Percentiles rank a stretch among this genome's conserved stretches.
Conservation (phyloP, 2,329 filamentous ascomycete species). For the Orbilia ellipsospora region DNA sequence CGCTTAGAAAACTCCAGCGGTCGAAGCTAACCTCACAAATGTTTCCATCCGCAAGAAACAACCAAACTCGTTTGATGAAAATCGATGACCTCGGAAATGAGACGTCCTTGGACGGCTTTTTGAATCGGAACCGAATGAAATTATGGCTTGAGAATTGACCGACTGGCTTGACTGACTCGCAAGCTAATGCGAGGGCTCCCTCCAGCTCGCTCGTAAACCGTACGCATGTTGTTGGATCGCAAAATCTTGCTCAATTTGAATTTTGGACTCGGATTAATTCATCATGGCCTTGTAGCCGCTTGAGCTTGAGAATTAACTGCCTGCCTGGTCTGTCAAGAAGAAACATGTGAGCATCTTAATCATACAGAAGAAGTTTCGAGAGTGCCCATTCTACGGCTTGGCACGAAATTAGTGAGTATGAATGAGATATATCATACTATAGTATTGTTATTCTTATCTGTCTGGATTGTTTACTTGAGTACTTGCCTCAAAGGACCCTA, state of each 20-base stretch:
- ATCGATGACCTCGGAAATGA: constrained; percentile 43
- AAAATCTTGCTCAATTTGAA: constrained; percentile 49
- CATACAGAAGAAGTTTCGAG: constrained; percentile 33
- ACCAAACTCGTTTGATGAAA: constrained; percentile 32
- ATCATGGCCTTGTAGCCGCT: constrained; percentile 9
- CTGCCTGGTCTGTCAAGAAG: constrained; percentile 33
- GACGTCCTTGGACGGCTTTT: constrained; percentile 39
- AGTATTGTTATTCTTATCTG: constrained; percentile 18
- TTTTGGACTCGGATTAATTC: constrained; percentile 4
- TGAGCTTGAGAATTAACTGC: neutral
- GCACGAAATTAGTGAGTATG: constrained; percentile 31
- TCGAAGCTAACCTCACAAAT: constrained; percentile 1
- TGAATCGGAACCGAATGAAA: constrained; percentile 36
- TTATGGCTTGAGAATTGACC: constrained; percentile 45
- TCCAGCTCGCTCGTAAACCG: constrained; percentile 1
- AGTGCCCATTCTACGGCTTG: constrained; percentile 3
- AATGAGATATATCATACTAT: neutral
- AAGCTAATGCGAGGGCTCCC: constrained; percentile 11
- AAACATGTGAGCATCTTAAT: neutral
- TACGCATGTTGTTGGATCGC: constrained; percentile 7
- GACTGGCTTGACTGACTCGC: constrained; percentile 26
- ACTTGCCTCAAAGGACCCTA: constrained; percentile 27
- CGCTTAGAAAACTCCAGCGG: too few relatives aligned
- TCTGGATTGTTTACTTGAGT: constrained; percentile 1
- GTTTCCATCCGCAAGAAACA: constrained; percentile 53